A percentile compares a stretch with the other conserved stretches of the same genome.
Evolutionary conservation across 768 basidiomycete species (phyloP).

Genomic region (Boletus tylopilopsis): DNA sequence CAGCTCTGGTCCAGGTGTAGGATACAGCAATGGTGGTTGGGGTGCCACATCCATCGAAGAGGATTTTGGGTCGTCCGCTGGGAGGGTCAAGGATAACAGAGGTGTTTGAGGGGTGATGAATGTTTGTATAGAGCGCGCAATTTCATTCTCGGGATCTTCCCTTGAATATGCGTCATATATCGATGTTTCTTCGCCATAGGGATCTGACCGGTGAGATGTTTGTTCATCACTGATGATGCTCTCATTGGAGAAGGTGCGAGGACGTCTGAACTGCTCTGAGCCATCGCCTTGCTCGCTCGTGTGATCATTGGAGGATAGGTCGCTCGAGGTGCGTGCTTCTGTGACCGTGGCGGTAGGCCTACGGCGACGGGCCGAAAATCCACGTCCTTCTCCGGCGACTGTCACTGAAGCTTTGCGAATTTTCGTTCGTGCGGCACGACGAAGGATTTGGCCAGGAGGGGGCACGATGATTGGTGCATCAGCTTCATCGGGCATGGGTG

Average conservation of each 20-base stretch:
- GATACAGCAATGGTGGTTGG: constrained; percentile 31
- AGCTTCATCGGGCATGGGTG: constrained; percentile 70
- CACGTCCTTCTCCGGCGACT: constrained; percentile 79
- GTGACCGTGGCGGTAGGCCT: constrained; percentile 23
- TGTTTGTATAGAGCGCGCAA: constrained; percentile 16
- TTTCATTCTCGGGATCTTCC: constrained; percentile 49
- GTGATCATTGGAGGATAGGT: constrained; percentile 52
- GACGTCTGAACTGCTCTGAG: constrained; percentile 35
- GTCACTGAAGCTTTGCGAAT: constrained; percentile 81
- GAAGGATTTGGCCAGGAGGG: constrained; percentile 83
- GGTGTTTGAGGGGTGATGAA: constrained; percentile 21
- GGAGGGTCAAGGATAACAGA: constrained; percentile 20
- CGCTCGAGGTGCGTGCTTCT: constrained; percentile 63
- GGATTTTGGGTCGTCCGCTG: constrained; percentile 14
- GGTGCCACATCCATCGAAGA: constrained; percentile 7
- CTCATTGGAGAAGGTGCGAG: constrained; percentile 35
- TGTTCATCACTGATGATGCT: constrained; percentile 40
- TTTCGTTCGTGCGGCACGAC: constrained; percentile 90
- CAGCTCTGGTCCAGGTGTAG: constrained; percentile 39
- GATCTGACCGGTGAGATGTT: constrained; percentile 51
- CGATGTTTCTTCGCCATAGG: constrained; percentile 74
- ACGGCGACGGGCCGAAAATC: constrained; percentile 50
- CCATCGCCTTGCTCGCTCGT: constrained; percentile 63
- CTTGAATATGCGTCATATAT: constrained; percentile 83
- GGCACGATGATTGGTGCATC: constrained; percentile 87